These are phyloP conservation scores for Monosporascus cannonballus DNA, from an alignment of 2,329 filamentous ascomycete species.

Conservation along the genomic window DNA sequence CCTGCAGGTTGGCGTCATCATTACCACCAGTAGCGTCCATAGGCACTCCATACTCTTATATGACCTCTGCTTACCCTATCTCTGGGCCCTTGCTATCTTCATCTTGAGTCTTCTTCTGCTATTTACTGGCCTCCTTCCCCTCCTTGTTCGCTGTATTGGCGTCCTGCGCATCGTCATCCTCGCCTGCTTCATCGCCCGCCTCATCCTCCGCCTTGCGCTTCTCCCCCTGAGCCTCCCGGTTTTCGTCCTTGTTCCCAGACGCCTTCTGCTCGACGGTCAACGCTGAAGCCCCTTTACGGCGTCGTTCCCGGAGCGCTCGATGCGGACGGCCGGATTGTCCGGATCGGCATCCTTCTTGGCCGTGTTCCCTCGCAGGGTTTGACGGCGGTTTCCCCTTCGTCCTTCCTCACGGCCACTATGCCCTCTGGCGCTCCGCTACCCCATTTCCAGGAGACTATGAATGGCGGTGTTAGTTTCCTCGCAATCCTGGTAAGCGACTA, in stretches of 20 bases:
- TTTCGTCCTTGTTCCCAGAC: slow-evolving; percentile 17
- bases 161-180: slow-evolving; percentile 26
- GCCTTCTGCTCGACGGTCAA: slow-evolving; percentile 47
- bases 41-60: slow-evolving; percentile 6
- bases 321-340: slow-evolving; percentile 54
- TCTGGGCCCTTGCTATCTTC: slow-evolving; percentile 15
- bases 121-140: slow-evolving; percentile 22
- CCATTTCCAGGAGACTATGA: slow-evolving; percentile 58
- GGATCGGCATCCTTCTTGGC: slow-evolving; percentile 58
- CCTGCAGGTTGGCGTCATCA: background rate
- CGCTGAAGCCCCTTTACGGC: slow-evolving; percentile 58
- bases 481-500: background rate
- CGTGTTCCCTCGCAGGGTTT: slow-evolving; percentile 55
- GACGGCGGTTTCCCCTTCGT: slow-evolving; percentile 53
- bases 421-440: slow-evolving; percentile 48
- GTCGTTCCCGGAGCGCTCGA: slow-evolving; percentile 55
- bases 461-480: background rate
- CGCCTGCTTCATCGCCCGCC: slow-evolving; percentile 1
- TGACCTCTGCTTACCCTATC: slow-evolving; percentile 5
- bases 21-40: background rate
- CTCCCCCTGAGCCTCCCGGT: slow-evolving; percentile 13
- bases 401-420: slow-evolving; percentile 54
- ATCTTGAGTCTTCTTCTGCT: slow-evolving; percentile 15
- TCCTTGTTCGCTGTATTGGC: slow-evolving; percentile 14
- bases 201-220: slow-evolving; percentile 19